Base-by-base conservation (phyloP, 2,329 filamentous ascomycete genomes). In the Simplicillium sp. region DNA sequence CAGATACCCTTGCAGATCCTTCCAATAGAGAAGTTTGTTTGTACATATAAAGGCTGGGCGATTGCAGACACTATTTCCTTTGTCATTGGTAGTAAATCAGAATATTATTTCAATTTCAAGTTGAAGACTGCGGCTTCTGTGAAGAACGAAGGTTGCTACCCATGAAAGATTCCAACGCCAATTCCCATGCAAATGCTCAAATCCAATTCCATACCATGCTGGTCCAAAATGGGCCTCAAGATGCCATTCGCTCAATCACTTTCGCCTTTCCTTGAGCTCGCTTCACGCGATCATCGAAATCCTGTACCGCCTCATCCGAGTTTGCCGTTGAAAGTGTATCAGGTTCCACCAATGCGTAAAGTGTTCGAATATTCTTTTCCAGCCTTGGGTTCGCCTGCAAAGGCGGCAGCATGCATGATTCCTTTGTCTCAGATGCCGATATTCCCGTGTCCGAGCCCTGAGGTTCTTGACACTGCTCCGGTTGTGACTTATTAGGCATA, bases 241-340 rank as follows among this genome's bases (percentile, higher is more conserved):
- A 38, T 8, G 73, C 54, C 49, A 86, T 79, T 45, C 81, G 81
- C 59, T 92, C 84, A 35, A 97, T 80, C 36, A 98, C 75, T 62
- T 90, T 94, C 2, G 77, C 76, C 58, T 95, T 96, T 3, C 84
- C 84, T 50, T 80, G 76, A 4, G 88, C 90, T 48, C 86, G 77
- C 63, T 89, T 92, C 32, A 94, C 57, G 11, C 89, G 73, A 57
- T 96, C 87, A 54, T 98, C 92, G 54, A 94, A 89, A 53, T 96
- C 89, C 38, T 84, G 83, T 16, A 98, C 88, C 1, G 83, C 82
- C 36, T 94, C 87, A 56, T 97, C 90, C 4, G 77, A 83, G 56
- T 98, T 98, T 44, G 82, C 73, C 15, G 81, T 89, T 13, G 81
- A 80, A 34, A 96, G 63, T 1, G 80, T 90, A 5, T 80, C 79